Base-by-base conservation (phyloP, 768 basidiomycete species). In the Fomitopsis pulvina region DNA sequence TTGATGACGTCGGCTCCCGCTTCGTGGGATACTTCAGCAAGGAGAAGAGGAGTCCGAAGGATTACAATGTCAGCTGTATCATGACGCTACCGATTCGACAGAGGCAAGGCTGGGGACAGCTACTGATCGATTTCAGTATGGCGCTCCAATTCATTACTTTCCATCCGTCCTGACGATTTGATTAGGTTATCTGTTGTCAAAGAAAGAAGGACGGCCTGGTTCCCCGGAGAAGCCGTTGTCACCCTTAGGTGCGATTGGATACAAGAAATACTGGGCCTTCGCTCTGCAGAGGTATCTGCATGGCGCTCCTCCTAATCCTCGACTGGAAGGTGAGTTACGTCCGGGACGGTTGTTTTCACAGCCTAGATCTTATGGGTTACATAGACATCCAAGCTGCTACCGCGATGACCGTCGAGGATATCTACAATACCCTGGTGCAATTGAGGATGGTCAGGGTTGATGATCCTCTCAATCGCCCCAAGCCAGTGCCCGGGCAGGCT, bases 1-100 rank as follows among this genome's bases (percentile, higher is more conserved):
- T 79, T 50, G 91, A 96, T 69, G 91, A 92, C 30, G 69, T 79
- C 43, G 96, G 95, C 5, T 87, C 92, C 25, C 84, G 88, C 47
- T 99, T 99, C 62, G 87, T 99, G 47, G 96, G 96, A 7, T 99
- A 99, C 66, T 99, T 99, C 65, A 91, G 87, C 70, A 99, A 99
- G 68, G 96, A 99, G 76, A 99, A 99, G 72, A 77, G 91, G 46
- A 94, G 92, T 64, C 85, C 87, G 48, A 93, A 92, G 69, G 89
- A 92, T 62, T 93, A 92, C 67, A 99, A 99, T 70, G 83, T 99
- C 57, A 95, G 92, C 67, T 99, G 96, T 73, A 99, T 99, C 63
- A 97, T 99, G 94, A 98, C 96, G 16, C 71, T 99, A 18, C 96
- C 96, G 1, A 87, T 97, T 32, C 73, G 93, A 55, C 95, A 97